phyloP scores from a whole-genome alignment of 768 basidiomycete species.

The Favolaschia claudopus region DNA sequence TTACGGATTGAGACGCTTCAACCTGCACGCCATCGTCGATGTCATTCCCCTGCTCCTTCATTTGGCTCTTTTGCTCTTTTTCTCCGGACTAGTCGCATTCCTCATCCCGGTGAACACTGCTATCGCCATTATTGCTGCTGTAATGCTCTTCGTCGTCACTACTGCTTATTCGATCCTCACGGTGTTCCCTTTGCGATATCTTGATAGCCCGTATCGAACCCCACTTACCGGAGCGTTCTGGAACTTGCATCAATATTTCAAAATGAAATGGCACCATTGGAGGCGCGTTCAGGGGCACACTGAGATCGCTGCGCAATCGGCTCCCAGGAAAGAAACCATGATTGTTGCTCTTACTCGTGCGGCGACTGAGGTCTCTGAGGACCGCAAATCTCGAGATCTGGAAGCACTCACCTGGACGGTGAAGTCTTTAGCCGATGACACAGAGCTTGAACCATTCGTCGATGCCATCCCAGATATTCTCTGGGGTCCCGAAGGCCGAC shows the following conservation, averaged over 20 bases:
- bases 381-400: too few species aligned
- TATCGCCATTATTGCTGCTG: constrained; percentile 3
- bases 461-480: too few species aligned
- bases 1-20: neutral
- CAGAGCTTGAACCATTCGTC: too few species aligned
- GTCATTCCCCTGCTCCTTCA: constrained; percentile 6
- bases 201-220: constrained; percentile 24
- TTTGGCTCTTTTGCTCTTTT: neutral
- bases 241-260: too few species aligned
- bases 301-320: too few species aligned
- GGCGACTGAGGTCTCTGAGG: too few species aligned
- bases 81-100: constrained; percentile 8
- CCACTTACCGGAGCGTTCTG: constrained; percentile 15
- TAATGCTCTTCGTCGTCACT: neutral
- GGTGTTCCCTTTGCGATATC: constrained; percentile 10
- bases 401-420: too few species aligned
- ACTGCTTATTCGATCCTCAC: constrained; percentile 16
- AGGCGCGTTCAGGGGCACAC: too few species aligned
- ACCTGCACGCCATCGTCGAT: neutral
- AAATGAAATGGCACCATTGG: too few species aligned
- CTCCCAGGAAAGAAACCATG: too few species aligned
- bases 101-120: neutral
- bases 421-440: too few species aligned
- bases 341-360: too few species aligned
- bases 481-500: neutral